Percentiles rank a stretch among this genome's conserved stretches.
Conservation (phyloP, 2,329 filamentous ascomycete genomes). For the Pseudocercospora fijiensis region DNA sequence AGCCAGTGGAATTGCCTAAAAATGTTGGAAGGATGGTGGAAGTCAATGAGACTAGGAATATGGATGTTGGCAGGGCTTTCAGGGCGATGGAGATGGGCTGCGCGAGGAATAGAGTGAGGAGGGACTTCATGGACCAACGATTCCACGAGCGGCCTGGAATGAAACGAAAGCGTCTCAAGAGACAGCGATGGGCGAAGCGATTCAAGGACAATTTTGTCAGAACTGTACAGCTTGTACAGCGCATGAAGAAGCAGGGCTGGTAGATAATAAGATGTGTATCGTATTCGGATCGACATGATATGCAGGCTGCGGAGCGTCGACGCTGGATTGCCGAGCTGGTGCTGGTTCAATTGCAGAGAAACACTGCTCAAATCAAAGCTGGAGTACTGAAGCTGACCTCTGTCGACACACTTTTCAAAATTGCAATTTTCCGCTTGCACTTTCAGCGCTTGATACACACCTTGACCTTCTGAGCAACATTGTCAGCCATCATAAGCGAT, state of each 20-base stretch:
- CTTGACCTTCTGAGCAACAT: no score
- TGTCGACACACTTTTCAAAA: neutral
- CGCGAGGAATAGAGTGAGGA: constrained; percentile 57
- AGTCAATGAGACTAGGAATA: constrained; percentile 36
- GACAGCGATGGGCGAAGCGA: constrained; percentile 65
- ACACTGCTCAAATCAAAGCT: neutral
- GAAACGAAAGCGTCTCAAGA: constrained; percentile 72
- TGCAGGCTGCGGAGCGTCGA: neutral
- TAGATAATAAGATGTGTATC: constrained; percentile 39
- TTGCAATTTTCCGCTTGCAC: neutral
- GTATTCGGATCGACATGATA: neutral
- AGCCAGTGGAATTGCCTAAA: constrained; percentile 40
- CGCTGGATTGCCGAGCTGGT: neutral
- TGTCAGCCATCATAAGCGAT: neutral
- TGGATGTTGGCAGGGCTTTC: constrained; percentile 53
- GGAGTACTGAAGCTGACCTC: neutral
- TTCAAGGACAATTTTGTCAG: constrained; percentile 69
- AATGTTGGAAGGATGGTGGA: constrained; percentile 44
- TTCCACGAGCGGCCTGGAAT: constrained; percentile 74
- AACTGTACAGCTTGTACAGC: constrained; percentile 62
- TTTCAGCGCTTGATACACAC: no score
- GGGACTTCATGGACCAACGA: constrained; percentile 59
- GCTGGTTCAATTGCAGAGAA: neutral
- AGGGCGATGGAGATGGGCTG: constrained; percentile 46
- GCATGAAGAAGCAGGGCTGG: constrained; percentile 78